Percentiles rank a stretch among this genome's conserved stretches.
These are phyloP conservation scores for Ascocoryne sarcoides DNA, from an alignment of 2,329 filamentous ascomycete species.

Conservation along the genomic window DNA sequence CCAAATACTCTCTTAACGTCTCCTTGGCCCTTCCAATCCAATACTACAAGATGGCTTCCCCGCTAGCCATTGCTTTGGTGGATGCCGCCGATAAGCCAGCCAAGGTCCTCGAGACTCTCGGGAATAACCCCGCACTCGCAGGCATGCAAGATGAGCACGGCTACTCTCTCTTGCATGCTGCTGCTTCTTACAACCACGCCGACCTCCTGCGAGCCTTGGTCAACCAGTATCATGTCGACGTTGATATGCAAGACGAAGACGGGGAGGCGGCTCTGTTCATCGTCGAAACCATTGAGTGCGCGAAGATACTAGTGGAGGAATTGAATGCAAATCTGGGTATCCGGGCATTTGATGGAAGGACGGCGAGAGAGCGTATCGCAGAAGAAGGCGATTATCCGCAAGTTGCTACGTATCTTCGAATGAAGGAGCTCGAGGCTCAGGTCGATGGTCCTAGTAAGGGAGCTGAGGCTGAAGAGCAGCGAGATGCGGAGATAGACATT, in stretches of 20 bases:
- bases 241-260: slow-evolving; percentile 82
- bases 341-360: slow-evolving; percentile 66
- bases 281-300: slow-evolving; percentile 72
- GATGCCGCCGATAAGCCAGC: slow-evolving; percentile 76
- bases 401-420: slow-evolving; percentile 61
- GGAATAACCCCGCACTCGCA: slow-evolving; percentile 66
- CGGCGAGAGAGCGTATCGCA: slow-evolving; percentile 71
- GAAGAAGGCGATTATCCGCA: slow-evolving; percentile 70
- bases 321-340: slow-evolving; percentile 59
- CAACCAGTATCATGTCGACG: slow-evolving; percentile 65
- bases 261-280: slow-evolving; percentile 91
- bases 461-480: slow-evolving; percentile 7
- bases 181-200: slow-evolving; percentile 83
- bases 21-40: too few relatives aligned
- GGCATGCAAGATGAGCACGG: slow-evolving; percentile 79
- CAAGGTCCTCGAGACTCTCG: slow-evolving; percentile 65
- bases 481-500: background rate
- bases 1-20: too few relatives aligned
- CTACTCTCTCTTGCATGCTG: slow-evolving; percentile 89
- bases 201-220: slow-evolving; percentile 70
- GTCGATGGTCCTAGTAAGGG: slow-evolving; percentile 24
- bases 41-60: slow-evolving; percentile 12
- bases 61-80: slow-evolving; percentile 53
- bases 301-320: slow-evolving; percentile 73
- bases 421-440: slow-evolving; percentile 27